Percentiles rank a stretch among this genome's conserved stretches.
phyloP scores from a whole-genome alignment of 805 yeast species.

The Nakazawaea holstii region DNA sequence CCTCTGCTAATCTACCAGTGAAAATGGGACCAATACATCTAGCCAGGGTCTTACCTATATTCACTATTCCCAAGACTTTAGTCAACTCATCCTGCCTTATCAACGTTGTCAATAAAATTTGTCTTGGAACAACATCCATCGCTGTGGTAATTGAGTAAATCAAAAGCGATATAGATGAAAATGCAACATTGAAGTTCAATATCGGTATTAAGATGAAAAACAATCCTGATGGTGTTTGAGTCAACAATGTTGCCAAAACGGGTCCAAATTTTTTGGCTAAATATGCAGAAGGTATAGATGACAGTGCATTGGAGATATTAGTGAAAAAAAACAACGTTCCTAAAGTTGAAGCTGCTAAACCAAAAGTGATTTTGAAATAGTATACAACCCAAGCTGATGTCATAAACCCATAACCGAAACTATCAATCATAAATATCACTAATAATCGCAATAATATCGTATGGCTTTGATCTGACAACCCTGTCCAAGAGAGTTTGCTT shows the following conservation, averaged over 20 bases:
- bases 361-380: conserved; percentile 59
- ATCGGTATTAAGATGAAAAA: conserved; percentile 53
- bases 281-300: conserved; percentile 73
- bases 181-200: conserved; percentile 26
- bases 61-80: conserved; percentile 78
- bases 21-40: conserved; percentile 76
- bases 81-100: conserved; percentile 63
- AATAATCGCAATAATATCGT: conserved; percentile 42
- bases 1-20: conserved; percentile 68
- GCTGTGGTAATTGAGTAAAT: conserved; percentile 60
- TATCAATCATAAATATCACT: conserved; percentile 72
- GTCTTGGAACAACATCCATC: conserved; percentile 93
- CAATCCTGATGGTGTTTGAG: conserved; percentile 74
- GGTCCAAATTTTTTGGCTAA: conserved; percentile 71
- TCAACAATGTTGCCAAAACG: conserved; percentile 63
- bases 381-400: conserved; percentile 85
- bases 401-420: conserved; percentile 86
- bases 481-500: conserved; percentile 22
- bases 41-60: conserved; percentile 81
- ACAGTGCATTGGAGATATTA: conserved; percentile 55
- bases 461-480: conserved; percentile 38
- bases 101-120: conserved; percentile 65
- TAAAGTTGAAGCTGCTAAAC: conserved; percentile 47
- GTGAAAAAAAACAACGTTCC: conserved; percentile 67
- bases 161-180: conserved; percentile 47